A percentile compares a stretch with the other conserved stretches of the same genome.
These are phyloP conservation scores for Angomonas deanei DNA, from an alignment of 208 protist species.

Conservation along the genomic window DNA sequence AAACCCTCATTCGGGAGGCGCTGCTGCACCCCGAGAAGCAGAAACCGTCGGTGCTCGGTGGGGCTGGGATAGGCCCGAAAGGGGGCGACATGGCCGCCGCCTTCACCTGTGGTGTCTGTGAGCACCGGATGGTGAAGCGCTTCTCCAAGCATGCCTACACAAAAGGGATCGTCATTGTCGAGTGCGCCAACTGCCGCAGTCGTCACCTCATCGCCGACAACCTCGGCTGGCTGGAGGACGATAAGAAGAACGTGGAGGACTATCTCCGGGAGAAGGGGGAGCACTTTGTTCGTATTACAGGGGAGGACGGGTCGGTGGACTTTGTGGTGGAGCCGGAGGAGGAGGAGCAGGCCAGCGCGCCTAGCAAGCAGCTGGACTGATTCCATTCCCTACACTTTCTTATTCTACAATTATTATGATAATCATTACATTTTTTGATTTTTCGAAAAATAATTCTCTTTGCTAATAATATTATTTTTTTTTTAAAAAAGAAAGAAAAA, in stretches of 20 bases:
- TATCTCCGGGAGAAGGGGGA: constrained; percentile 72
- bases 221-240: constrained; percentile 83
- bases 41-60: constrained; percentile 67
- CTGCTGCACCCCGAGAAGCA: constrained; percentile 38
- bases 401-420: constrained; percentile 2
- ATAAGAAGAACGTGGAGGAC: constrained; percentile 78
- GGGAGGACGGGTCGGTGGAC: constrained; percentile 31
- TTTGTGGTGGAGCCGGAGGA: constrained; percentile 28
- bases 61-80: constrained; percentile 64
- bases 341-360: too few relatives aligned
- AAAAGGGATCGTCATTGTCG: constrained; percentile 89
- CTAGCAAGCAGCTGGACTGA: too few relatives aligned
- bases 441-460: neutral
- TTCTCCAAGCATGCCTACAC: constrained; percentile 91
- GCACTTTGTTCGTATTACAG: constrained; percentile 46
- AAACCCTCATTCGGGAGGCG: constrained; percentile 48
- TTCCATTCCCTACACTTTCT: neutral
- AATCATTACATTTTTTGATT: neutral
- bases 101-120: constrained; percentile 85
- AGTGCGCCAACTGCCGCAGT: constrained; percentile 80
- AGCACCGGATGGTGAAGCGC: constrained; percentile 84
- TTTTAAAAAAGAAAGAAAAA: constrained; percentile 1
- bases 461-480: neutral
- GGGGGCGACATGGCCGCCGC: constrained; percentile 82
- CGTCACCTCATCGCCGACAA: constrained; percentile 91